Conservation (phyloP, 2,329 filamentous ascomycete genomes). For the Bipolaris gigantea region DNA sequence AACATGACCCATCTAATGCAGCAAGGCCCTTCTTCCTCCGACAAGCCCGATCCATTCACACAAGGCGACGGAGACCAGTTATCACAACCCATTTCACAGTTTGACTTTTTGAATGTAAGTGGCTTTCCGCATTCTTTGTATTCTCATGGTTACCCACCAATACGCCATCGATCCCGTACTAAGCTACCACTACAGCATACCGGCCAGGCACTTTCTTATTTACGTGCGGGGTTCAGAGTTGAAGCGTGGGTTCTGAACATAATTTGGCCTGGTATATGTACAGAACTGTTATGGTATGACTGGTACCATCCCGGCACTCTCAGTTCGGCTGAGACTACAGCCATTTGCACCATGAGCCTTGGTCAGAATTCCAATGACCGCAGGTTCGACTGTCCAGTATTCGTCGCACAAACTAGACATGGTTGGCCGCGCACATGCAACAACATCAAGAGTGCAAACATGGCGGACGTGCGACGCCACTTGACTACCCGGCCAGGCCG, state of each 20-base stretch:
- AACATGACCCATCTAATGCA: not conserved
- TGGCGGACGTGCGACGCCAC: slow-evolving; percentile 15
- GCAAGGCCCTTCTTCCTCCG: not conserved
- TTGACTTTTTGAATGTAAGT: not conserved
- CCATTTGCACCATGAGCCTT: not conserved
- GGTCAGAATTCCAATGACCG: not conserved
- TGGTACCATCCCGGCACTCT: not conserved
- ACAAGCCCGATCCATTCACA: too few relatives aligned
- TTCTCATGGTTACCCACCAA: too few relatives aligned
- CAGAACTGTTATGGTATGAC: not conserved
- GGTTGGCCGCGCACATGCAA: not conserved
- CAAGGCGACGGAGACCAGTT: not conserved
- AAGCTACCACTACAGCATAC: not conserved
- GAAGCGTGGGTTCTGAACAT: not conserved
- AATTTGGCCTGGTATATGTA: not conserved
- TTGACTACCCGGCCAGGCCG: not conserved
- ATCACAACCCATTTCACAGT: not conserved
- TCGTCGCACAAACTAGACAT: not conserved
- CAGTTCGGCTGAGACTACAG: not conserved
- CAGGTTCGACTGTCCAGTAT: not conserved
- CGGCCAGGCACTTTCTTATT: not conserved
- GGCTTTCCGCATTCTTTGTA: not conserved
- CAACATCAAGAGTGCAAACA: not conserved
- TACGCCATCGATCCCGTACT: not conserved
- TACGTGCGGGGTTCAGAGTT: not conserved